Conservation (phyloP, 441 rosid species). For the Aleurites moluccanus region DNA sequence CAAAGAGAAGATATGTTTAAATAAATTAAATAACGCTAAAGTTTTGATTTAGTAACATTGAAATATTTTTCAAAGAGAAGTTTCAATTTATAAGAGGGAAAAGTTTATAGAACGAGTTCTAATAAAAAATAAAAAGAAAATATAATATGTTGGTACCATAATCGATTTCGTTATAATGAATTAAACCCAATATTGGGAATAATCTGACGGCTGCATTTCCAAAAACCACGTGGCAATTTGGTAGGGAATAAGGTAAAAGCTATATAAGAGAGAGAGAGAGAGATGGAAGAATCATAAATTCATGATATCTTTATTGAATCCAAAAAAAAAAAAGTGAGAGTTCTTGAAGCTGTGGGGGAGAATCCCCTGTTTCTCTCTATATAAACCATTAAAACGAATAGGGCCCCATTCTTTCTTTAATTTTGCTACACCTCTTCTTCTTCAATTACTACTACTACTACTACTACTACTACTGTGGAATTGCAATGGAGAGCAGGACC, state of each 20-base stretch:
- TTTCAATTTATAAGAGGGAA: too few relatives aligned
- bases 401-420: slow-evolving; percentile 25
- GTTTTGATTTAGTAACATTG: too few relatives aligned
- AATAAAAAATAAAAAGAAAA: not conserved
- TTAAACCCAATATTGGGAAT: not conserved
- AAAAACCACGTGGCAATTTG: slow-evolving; percentile 12
- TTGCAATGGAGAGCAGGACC: slow-evolving; percentile 13
- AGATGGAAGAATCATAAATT: slow-evolving; percentile 19
- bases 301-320: slow-evolving; percentile 28
- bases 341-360: not conserved
- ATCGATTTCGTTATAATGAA: not conserved
- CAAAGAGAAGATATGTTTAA: too few relatives aligned
- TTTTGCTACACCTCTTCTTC: not conserved
- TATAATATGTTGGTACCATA: not conserved
- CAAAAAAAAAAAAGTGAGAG: slow-evolving; percentile 13
- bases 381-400: slow-evolving; percentile 7
- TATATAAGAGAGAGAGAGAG: slow-evolving; percentile 5
- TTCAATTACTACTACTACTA: not conserved
- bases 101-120: too few relatives aligned
- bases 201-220: slow-evolving; percentile 10
- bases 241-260: slow-evolving; percentile 12
- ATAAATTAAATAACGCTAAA: too few relatives aligned
- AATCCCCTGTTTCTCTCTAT: slow-evolving; percentile 10
- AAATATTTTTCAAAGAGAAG: too few relatives aligned
- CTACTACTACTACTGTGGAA: too few relatives aligned